Base-by-base conservation (phyloP, 345 rosid genomes). In the Abelmoschus esculentus region DNA sequence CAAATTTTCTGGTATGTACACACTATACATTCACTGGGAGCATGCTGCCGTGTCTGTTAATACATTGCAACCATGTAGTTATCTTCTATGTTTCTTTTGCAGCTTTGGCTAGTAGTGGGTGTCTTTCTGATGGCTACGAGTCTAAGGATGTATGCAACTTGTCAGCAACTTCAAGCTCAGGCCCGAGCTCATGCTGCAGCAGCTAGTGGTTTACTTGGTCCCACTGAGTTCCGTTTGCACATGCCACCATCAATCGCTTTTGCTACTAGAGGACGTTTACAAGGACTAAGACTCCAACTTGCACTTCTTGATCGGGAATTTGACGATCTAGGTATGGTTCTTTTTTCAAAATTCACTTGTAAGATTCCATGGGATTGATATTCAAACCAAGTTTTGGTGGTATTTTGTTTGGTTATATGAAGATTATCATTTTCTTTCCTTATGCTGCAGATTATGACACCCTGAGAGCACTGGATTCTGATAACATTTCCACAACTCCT, bases 91-190 rank as follows among this genome's bases (percentile, higher is more conserved):
- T 59, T 47, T 66, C n/a, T 67, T 57, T 44, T 78, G 80, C 83
- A 89, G 89, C 85, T 86, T 53, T 86, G 89, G 91, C 79, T 86
- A 47, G 89, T 89, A 52, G 89, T 89, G 19, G 81, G 85, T 46
- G 81, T 88, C 64, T 88, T 86, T 78, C 61, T 86, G 71, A 78
- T 86, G 84, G 93, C 89, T 54, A 86, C 86, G 18, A 82, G 84
- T 83, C 79, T 86, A 40, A 75, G 90, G 80, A 86, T 89, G 89
- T 85, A 83, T 60, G 89, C 89, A 62, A 86, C 88, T 60, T 86
- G 89, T 79, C 89, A 89, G 74, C 88, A 81, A 73, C 89, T 89
- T 75, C 91, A 80, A 81, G 89, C 86, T 74, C 90, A 83, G 79
- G 90, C 91, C 34, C 79, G 86, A 63, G 84, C 87, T 80, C 90